These are phyloP conservation scores for Rubus parviflorus DNA, from an alignment of 306 rosid species.

Conservation along the genomic window DNA sequence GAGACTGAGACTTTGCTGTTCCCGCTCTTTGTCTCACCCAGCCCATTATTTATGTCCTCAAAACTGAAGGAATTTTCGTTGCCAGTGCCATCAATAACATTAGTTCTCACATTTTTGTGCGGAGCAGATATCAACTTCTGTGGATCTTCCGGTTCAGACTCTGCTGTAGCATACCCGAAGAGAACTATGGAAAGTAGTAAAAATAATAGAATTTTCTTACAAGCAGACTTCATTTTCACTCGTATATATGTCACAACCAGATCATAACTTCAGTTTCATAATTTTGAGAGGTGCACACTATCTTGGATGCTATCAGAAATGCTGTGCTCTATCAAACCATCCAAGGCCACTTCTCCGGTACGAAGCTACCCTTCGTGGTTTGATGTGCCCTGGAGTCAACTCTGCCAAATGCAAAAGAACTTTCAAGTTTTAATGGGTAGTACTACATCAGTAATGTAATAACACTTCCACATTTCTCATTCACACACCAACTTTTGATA, in stretches of 20 bases:
- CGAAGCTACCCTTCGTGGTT: constrained; percentile 19
- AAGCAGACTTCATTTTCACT: constrained; percentile 38
- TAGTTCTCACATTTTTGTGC: constrained; percentile 60
- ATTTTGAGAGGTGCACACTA: constrained; percentile 29
- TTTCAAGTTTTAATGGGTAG: background rate
- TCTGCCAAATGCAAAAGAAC: constrained; percentile 21
- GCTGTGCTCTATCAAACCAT: constrained; percentile 28
- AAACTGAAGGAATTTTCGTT: constrained; percentile 47
- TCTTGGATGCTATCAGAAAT: constrained; percentile 20
- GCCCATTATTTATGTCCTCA: constrained; percentile 41
- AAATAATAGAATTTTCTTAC: constrained; percentile 34
- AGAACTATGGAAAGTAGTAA: constrained; percentile 38
- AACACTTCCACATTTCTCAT: background rate
- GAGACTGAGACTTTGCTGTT: constrained; percentile 75
- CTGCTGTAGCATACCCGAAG: constrained; percentile 43
- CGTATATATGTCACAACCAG: background rate
- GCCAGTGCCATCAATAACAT: constrained; percentile 84
- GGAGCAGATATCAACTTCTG: constrained; percentile 65
- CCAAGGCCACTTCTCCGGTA: constrained; percentile 35
- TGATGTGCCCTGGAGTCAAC: constrained; percentile 29
- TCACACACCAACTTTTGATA: background rate
- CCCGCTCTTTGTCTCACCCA: constrained; percentile 58
- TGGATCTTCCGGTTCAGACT: constrained; percentile 49
- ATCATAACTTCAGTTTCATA: constrained; percentile 13
- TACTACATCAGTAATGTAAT: background rate